Percentiles rank a stretch among this genome's conserved stretches.
Evolutionary conservation across 345 rosid genomes (phyloP).

Genomic region (Eucalyptus erythrocorys): DNA sequence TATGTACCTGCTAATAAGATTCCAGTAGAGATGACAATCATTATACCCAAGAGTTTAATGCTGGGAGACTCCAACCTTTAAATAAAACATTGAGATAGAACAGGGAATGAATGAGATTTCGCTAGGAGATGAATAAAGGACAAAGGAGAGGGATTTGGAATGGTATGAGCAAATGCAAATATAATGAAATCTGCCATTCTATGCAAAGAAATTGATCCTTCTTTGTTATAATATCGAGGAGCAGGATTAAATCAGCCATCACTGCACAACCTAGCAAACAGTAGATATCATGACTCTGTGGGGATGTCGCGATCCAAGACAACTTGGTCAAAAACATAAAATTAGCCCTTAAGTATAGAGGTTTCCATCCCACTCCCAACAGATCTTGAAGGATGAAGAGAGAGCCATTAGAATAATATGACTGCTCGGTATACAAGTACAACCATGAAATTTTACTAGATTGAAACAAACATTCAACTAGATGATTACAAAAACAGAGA

Average conservation of each 20-base stretch:
- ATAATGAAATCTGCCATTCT: neutral
- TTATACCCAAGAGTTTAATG: conserved; percentile 81
- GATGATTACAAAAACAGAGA: neutral
- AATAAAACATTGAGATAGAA: neutral
- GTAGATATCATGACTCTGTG: neutral
- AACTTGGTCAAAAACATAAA: neutral
- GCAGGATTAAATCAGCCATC: neutral
- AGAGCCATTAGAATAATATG: neutral
- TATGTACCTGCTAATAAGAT: conserved; percentile 71
- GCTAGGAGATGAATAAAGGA: neutral
- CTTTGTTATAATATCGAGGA: neutral
- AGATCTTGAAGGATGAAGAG: neutral
- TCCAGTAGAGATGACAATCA: conserved; percentile 74
- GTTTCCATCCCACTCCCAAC: neutral
- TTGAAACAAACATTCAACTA: neutral
- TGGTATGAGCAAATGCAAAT: neutral
- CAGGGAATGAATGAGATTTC: neutral
- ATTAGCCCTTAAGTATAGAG: neutral
- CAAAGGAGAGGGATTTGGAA: neutral
- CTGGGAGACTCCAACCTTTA: conserved; percentile 96
- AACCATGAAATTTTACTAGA: neutral
- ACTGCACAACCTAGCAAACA: neutral
- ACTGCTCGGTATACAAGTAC: neutral
- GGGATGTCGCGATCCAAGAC: neutral
- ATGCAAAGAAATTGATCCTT: neutral